Conservation (phyloP, 768 basidiomycete genomes). For the Filobasidium wieringae region DNA sequence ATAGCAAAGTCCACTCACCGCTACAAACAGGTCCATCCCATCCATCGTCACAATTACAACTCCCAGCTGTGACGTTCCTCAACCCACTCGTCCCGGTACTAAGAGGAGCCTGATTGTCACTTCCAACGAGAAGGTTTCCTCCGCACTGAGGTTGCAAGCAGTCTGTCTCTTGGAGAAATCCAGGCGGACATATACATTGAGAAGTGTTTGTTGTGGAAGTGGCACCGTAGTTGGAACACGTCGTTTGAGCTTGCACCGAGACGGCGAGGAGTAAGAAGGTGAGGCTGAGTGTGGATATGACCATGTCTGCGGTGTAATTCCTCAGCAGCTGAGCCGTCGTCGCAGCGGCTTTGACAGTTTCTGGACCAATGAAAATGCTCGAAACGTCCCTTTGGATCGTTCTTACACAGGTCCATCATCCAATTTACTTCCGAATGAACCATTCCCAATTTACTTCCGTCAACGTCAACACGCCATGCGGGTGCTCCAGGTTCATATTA, state of each 20-base stretch:
- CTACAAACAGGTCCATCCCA: slow-evolving; percentile 53
- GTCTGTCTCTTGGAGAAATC: slow-evolving; percentile 7
- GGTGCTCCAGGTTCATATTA: no score
- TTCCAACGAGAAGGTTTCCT: slow-evolving; percentile 56
- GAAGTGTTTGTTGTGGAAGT: background rate
- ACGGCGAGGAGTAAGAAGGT: slow-evolving; percentile 1
- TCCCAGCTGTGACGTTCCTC: slow-evolving; percentile 55
- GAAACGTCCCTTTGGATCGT: no score
- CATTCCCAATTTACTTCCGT: no score
- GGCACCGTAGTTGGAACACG: slow-evolving; percentile 9
- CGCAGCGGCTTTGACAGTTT: no score
- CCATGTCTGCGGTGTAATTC: no score
- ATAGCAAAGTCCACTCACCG: slow-evolving; percentile 16
- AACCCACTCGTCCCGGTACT: slow-evolving; percentile 42
- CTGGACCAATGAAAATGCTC: no score
- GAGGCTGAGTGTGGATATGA: background rate
- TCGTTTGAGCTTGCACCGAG: background rate
- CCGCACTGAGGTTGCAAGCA: slow-evolving; percentile 66
- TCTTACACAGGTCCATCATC: no score
- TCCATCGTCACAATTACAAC: slow-evolving; percentile 58
- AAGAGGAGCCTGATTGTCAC: slow-evolving; percentile 46
- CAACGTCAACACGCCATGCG: no score
- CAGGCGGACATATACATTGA: slow-evolving; percentile 49
- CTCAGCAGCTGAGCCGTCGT: no score
- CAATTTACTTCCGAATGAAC: no score